A percentile compares a stretch with the other conserved stretches of the same genome.
phyloP scores from a whole-genome alignment of 1,284 basidiomycete genomes.

The Rhodotorula sp. region DNA sequence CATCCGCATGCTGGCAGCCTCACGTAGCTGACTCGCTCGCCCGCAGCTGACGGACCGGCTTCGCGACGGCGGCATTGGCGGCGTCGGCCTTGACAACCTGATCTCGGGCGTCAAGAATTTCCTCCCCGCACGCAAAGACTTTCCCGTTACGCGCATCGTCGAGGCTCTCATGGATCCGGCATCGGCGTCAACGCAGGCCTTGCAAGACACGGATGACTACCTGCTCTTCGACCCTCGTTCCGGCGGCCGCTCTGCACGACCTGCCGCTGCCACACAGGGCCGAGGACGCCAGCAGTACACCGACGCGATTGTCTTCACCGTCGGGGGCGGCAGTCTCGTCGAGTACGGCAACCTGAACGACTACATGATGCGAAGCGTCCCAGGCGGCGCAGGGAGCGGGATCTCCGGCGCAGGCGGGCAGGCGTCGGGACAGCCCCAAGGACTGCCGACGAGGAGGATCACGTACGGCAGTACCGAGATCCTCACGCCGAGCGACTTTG shows the following conservation, averaged over 20 bases:
- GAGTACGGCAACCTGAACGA: conserved; percentile 96
- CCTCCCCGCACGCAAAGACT: conserved; percentile 89
- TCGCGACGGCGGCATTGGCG: conserved; percentile 76
- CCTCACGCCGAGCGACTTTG: conserved; percentile 80
- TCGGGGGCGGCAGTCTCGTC: conserved; percentile 95
- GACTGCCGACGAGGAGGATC: conserved; percentile 61
- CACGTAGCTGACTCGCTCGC: neutral
- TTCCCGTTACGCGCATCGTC: conserved; percentile 86
- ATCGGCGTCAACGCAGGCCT: conserved; percentile 82
- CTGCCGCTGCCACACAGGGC: conserved; percentile 41
- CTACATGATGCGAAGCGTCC: conserved; percentile 59
- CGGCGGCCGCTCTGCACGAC: conserved; percentile 44
- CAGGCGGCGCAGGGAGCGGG: neutral
- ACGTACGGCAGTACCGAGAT: conserved; percentile 97
- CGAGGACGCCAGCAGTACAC: conserved; percentile 74
- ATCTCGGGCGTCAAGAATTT: conserved; percentile 99
- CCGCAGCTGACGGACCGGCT: conserved; percentile 80
- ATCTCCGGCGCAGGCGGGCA: neutral
- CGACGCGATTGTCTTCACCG: conserved; percentile 90
- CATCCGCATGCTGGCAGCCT: neutral
- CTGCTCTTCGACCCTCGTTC: conserved; percentile 89
- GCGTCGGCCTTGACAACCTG: conserved; percentile 76
- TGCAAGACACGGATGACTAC: conserved; percentile 96
- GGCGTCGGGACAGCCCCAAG: conserved; percentile 9
- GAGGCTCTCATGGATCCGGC: conserved; percentile 97